A percentile compares a stretch with the other conserved stretches of the same genome.
These are phyloP conservation scores for Calocybe gambosa DNA, from an alignment of 1,284 basidiomycete species.

Conservation along the genomic window DNA sequence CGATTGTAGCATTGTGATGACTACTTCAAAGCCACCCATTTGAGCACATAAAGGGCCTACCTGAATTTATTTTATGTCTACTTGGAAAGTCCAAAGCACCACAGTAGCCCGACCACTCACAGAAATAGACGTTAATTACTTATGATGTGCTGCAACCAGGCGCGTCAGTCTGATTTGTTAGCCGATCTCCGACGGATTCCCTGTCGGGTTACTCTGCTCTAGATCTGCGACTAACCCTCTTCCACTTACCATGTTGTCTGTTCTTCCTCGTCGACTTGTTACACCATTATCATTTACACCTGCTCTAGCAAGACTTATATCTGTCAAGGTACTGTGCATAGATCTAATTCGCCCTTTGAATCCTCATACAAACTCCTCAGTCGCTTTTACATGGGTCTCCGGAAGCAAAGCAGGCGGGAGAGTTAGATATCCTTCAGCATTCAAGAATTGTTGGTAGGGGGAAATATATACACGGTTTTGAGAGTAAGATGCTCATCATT, in stretches of 20 bases:
- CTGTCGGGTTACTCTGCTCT: neutral
- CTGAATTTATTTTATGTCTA: too few relatives aligned
- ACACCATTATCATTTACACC: constrained; percentile 4
- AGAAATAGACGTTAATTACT: too few relatives aligned
- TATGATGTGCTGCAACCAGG: neutral
- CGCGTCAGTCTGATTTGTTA: neutral
- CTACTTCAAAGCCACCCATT: too few relatives aligned
- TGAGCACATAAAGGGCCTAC: too few relatives aligned
- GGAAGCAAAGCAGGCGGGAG: constrained; percentile 78
- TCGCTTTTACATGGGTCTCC: constrained; percentile 70
- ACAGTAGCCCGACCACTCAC: too few relatives aligned
- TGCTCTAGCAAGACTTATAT: constrained; percentile 39
- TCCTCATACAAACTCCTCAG: constrained; percentile 27
- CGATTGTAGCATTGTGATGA: neutral
- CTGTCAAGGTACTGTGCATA: constrained; percentile 47
- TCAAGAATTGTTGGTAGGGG: constrained; percentile 80
- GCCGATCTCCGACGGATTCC: neutral
- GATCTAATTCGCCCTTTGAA: constrained; percentile 14
- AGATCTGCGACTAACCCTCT: too few relatives aligned
- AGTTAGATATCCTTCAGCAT: constrained; percentile 72
- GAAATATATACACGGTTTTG: constrained; percentile 85
- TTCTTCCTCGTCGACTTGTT: constrained; percentile 16
- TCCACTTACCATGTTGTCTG: constrained; percentile 15
- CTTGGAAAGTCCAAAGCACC: too few relatives aligned
- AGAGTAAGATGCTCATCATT: constrained; percentile 48